Evolutionary conservation across 2,329 filamentous ascomycete species (phyloP), one percentile per base, ranked within the genome.

Genomic region (Arthrinium puccinioides): DNA sequence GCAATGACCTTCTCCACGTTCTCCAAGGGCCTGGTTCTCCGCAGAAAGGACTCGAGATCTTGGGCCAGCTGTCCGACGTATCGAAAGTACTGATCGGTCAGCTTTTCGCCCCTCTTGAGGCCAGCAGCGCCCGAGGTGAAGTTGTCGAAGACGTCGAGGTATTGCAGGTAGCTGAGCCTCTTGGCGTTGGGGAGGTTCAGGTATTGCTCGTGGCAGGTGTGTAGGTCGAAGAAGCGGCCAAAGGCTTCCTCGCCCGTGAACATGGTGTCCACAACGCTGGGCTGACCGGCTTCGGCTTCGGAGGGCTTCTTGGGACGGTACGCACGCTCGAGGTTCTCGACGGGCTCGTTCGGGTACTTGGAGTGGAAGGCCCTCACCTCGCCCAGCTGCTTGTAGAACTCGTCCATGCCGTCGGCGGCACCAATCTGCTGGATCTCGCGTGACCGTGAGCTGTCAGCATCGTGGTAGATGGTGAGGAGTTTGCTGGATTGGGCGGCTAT

Each of bases 181-280:
- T 94, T 94, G 15, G 89, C 79, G 36, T 84, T 82, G 3, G 87
- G 84, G 8, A 98, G 70, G 55, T 98, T 98, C 42, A 96, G 72
- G 56, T 88, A 98, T 11, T 84, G 72, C 54, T 97, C 90, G 61
- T 97, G 89, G 48, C 81, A 76, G 26, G 71, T 75, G 14, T 84
- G 90, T 32, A 98, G 66, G 59, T 98, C 92, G 53, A 98, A 85
- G 62, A 87, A 98, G 49, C 87, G 84, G 29, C 92, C 92, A 53
- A 84, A 96, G 0, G 83, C 84, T 60, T 98, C 92, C 62, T 98
- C 94, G 44, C 92, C 92, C 0, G 88, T 94, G 61, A 98, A 98
- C 69, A 97, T 84, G 40, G 79, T 79, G 55, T 97, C 90, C 32
- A 96, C 82, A 36, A 89, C 78, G 29, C 76, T 78, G 4, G 74